Conservation (phyloP, 192 early-diverging fungal species). For the Backusella morwellensis region DNA sequence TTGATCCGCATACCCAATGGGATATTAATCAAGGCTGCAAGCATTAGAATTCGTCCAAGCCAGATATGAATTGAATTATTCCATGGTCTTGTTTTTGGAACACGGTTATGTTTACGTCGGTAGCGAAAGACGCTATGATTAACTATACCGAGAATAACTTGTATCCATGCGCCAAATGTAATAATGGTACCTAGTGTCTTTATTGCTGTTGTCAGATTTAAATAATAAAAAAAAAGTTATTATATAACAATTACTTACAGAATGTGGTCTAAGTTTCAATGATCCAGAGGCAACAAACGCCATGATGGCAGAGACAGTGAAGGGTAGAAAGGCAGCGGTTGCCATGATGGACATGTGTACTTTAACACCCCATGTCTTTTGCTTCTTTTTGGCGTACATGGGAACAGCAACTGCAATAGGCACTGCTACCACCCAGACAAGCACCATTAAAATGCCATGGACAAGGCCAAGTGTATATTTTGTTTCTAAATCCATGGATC, state of each 20-base stretch:
- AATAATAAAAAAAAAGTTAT: background rate
- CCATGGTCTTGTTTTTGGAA: slow-evolving; percentile 11
- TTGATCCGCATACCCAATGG: slow-evolving; percentile 20
- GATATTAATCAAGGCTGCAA: slow-evolving; percentile 11
- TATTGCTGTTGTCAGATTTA: background rate
- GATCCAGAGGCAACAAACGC: background rate
- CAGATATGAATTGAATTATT: slow-evolving; percentile 19
- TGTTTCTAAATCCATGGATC: background rate
- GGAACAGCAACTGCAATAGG: slow-evolving; percentile 9
- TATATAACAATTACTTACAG: slow-evolving; percentile 2
- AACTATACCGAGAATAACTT: background rate
- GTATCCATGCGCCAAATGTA: slow-evolving; percentile 2
- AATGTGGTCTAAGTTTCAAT: slow-evolving; percentile 12
- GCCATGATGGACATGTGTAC: slow-evolving; percentile 19
- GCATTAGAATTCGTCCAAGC: slow-evolving; percentile 8
- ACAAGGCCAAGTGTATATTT: background rate
- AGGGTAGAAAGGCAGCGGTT: background rate
- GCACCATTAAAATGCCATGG: slow-evolving; percentile 8
- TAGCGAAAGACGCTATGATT: slow-evolving; percentile 14
- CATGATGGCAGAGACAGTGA: slow-evolving; percentile 5
- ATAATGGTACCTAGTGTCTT: slow-evolving; percentile 15
- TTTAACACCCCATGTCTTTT: slow-evolving; percentile 13
- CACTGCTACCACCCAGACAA: slow-evolving; percentile 14
- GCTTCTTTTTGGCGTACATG: slow-evolving; percentile 10
- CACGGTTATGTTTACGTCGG: background rate